Evolutionary conservation across 345 rosid genomes (phyloP), one percentile per base, ranked within the genome.

Genomic region (Gossypium raimondii): DNA sequence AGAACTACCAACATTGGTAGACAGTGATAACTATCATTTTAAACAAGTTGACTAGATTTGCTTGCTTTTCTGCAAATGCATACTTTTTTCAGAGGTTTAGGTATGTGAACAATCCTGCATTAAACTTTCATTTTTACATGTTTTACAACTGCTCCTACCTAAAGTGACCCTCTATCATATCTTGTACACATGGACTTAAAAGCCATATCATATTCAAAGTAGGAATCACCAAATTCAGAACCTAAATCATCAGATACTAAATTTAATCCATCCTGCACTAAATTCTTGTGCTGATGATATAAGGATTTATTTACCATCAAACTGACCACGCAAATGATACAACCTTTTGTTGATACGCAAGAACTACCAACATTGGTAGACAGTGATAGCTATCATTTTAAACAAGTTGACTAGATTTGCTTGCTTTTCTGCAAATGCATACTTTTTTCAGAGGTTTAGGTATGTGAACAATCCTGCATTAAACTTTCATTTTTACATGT

Each of bases 231-330:
- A 62, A 29, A 7, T 62, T 29, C 20, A 62, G 45, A 62, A 29
- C 45, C 12, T 62, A 29, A 62, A 29, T 1, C n/a, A 14, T 27
- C 20, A 27, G 34, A 62, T 34, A 14, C 34, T 60, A 27, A 60
- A 60, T 13, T 7, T 53, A 70, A 71, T 47, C 24, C 74, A 34
- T 56, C 11, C 27, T 38, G 48, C 48, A 38, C 5, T 11, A 71
- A 56, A 11, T 41, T 18, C 24, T 57, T 20, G 61, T 57, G 27
- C 27, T 25, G 29, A 27, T 56, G n/a, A 55, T 25, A 34, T 3
- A n/a, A 70, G 7, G 17, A 38, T 70, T 41, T 55, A 18, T 29
- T 70, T 53, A 70, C 61, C 48, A 11, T 70, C 68, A 66, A 66
- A 45, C 53, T 20, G 12, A 14, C 70, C 24, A 66, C 22, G 34